These are phyloP conservation scores for Didymosphaeria variabile DNA, from an alignment of 2,329 filamentous ascomycete species.

Conservation along the genomic window DNA sequence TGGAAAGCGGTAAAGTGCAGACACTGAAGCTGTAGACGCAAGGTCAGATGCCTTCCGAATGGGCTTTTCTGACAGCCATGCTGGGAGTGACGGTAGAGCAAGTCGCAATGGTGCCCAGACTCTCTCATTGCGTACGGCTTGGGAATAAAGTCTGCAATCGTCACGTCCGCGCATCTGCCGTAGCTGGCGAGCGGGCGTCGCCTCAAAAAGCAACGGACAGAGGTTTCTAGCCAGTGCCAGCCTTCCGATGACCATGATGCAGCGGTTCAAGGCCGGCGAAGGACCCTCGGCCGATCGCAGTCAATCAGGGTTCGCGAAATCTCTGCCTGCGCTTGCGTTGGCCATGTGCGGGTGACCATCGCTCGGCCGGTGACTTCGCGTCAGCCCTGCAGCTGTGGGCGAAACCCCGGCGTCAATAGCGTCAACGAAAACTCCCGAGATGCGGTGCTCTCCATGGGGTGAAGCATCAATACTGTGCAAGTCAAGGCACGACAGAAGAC, in stretches of 20 bases:
- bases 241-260: neutral
- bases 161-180: neutral
- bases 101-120: neutral
- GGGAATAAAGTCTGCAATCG: neutral
- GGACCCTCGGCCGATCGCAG: neutral
- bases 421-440: slow-evolving; percentile 1
- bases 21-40: neutral
- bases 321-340: slow-evolving; percentile 21
- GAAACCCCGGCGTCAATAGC: slow-evolving; percentile 9
- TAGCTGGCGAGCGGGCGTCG: neutral
- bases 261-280: slow-evolving; percentile 1
- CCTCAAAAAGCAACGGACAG: slow-evolving; percentile 6
- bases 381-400: slow-evolving; percentile 33
- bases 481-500: neutral
- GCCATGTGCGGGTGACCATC: slow-evolving; percentile 18
- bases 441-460: neutral
- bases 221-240: neutral
- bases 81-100: neutral
- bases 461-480: neutral
- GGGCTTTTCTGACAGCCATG: neutral
- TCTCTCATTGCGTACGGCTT: neutral
- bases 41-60: neutral
- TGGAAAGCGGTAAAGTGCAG: neutral
- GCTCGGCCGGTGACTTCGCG: slow-evolving; percentile 27
- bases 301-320: slow-evolving; percentile 18